A percentile compares a stretch with the other conserved stretches of the same genome.
phyloP scores from a whole-genome alignment of 176 grass and related monocot genomes.

The Stipa capillata region DNA sequence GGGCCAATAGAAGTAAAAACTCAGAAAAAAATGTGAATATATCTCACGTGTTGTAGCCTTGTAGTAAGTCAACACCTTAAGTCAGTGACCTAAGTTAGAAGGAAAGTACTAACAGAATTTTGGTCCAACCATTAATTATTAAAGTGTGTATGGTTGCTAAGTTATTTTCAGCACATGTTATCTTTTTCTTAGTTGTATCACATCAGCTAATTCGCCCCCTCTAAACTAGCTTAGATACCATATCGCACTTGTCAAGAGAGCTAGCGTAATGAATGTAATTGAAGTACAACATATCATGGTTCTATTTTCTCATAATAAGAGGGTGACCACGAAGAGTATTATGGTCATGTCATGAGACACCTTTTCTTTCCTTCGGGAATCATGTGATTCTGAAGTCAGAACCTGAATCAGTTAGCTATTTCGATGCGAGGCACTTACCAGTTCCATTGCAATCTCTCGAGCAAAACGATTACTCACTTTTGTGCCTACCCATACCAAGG shows the following conservation, averaged over 20 bases:
- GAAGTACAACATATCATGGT: background rate
- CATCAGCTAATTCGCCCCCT: too few relatives aligned
- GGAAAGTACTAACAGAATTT: background rate
- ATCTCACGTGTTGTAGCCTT: too few relatives aligned
- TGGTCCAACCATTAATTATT: background rate
- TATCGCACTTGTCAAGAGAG: background rate
- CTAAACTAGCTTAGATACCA: background rate
- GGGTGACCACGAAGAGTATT: background rate
- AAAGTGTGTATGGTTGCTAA: background rate
- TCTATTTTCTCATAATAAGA: conserved; percentile 1
- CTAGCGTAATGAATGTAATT: background rate
- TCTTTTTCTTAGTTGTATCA: background rate
- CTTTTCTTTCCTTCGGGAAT: background rate
- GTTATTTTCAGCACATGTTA: background rate
- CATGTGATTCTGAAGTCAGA: background rate
- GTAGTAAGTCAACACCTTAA: background rate
- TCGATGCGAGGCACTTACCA: background rate
- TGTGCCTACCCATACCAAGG: background rate
- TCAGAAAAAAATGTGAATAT: too few relatives aligned
- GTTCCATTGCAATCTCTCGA: background rate
- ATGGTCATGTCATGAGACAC: conserved; percentile 4
- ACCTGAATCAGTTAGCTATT: background rate
- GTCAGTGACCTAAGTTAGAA: background rate
- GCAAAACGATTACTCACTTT: background rate
- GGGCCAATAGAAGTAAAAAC: background rate